Conservation (phyloP, 192 early-diverging fungal genomes). For the Gryganskiella cystojenkinii region DNA sequence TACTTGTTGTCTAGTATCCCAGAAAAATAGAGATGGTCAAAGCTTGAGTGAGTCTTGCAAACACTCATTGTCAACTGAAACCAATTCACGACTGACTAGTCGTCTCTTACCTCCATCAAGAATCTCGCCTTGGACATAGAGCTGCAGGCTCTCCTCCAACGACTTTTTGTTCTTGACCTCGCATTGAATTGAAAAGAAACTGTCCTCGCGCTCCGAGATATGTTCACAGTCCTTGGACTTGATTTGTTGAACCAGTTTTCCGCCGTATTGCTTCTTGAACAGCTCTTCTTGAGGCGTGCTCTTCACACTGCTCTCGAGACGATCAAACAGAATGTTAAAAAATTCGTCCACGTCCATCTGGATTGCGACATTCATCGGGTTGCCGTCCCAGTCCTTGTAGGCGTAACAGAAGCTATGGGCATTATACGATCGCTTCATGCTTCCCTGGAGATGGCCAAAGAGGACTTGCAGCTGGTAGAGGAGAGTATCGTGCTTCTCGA, state of each 20-base stretch:
- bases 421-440: constrained; percentile 60
- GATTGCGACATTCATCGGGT: constrained; percentile 62
- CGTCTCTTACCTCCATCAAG: constrained; percentile 61
- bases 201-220: constrained; percentile 62
- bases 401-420: constrained; percentile 58
- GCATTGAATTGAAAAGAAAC: constrained; percentile 63
- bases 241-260: constrained; percentile 67
- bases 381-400: constrained; percentile 64
- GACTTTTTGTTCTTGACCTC: constrained; percentile 68
- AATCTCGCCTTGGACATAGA: constrained; percentile 66
- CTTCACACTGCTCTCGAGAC: constrained; percentile 61
- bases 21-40: no score
- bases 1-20: constrained; percentile 68
- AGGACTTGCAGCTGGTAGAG: constrained; percentile 62
- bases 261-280: constrained; percentile 66
- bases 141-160: constrained; percentile 65
- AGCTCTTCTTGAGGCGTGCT: constrained; percentile 57
- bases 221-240: constrained; percentile 67
- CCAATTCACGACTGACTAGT: neutral
- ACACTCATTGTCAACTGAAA: neutral
- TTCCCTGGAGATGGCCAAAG: constrained; percentile 61
- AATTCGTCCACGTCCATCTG: constrained; percentile 74
- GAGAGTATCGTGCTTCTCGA: constrained; percentile 54
- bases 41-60: no score
- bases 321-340: constrained; percentile 68